Conservation (phyloP, 140 eudicot species). For the Ambrosia hybrid region DNA sequence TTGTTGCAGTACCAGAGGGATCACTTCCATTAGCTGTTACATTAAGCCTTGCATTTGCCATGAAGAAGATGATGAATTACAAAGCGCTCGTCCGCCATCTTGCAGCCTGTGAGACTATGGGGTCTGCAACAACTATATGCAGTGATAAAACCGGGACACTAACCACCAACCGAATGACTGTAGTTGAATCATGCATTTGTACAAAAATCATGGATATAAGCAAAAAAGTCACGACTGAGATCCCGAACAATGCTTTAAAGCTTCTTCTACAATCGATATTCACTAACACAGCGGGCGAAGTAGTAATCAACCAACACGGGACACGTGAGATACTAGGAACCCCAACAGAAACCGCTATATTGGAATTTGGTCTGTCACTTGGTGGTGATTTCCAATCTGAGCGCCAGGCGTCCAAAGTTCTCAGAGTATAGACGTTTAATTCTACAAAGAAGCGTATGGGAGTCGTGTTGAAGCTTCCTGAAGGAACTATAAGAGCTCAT, state of each 20-base stretch:
- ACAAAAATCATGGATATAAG: constrained; percentile 51
- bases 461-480: no score
- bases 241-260: background rate
- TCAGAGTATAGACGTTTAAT: constrained; percentile 87
- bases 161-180: constrained; percentile 93
- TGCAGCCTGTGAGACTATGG: no score
- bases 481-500: no score
- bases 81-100: constrained; percentile 90
- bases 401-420: constrained; percentile 39
- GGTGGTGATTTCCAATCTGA: constrained; percentile 70
- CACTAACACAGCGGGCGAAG: background rate
- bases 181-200: constrained; percentile 85
- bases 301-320: background rate
- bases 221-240: constrained; percentile 23
- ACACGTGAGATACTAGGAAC: constrained; percentile 76
- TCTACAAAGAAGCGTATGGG: constrained; percentile 94
- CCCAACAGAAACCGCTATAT: constrained; percentile 85
- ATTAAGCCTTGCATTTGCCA: no score
- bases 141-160: constrained; percentile 93
- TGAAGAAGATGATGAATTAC: constrained; percentile 98
- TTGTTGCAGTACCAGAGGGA: constrained; percentile 97
- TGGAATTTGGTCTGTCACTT: constrained; percentile 92
- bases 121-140: no score
- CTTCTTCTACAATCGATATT: background rate
- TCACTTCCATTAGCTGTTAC: constrained; percentile 75